phyloP scores from a whole-genome alignment of 129 eudicot genomes.

The Lonicera japonica region DNA sequence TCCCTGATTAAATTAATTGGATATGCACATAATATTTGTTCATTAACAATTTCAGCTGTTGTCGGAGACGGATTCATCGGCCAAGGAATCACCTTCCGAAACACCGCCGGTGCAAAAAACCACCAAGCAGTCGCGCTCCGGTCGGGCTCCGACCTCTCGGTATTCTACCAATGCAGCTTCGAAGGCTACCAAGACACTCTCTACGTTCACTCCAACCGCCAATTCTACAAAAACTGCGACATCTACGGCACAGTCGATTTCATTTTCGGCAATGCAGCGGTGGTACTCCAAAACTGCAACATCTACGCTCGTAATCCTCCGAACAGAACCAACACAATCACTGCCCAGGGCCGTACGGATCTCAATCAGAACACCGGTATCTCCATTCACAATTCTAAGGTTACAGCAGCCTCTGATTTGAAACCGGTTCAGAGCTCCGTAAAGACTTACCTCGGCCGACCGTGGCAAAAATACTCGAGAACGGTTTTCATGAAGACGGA shows the following conservation, averaged over 20 bases:
- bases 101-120: constrained; percentile 61
- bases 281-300: constrained; percentile 60
- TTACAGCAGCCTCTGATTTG: constrained; percentile 39
- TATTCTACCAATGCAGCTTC: constrained; percentile 68
- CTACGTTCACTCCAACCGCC: constrained; percentile 47
- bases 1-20: too few relatives aligned
- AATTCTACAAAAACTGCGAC: constrained; percentile 51
- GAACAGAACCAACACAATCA: constrained; percentile 41
- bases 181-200: constrained; percentile 84
- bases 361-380: constrained; percentile 77
- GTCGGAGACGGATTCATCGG: constrained; percentile 59
- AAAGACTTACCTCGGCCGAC: constrained; percentile 61
- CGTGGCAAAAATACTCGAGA: constrained; percentile 64
- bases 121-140: constrained; percentile 76
- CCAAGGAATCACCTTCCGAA: constrained; percentile 53
- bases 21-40: not conserved
- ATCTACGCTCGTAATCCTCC: constrained; percentile 53
- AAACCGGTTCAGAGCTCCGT: constrained; percentile 27
- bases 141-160: constrained; percentile 53
- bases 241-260: constrained; percentile 64
- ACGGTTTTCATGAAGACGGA: constrained; percentile 51
- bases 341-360: constrained; percentile 73
- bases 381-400: constrained; percentile 45
- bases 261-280: constrained; percentile 65
- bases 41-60: constrained; percentile 24